Conservation (phyloP, 1,139 yeast genomes). For the Hyphopichia pseudoburtonii region DNA sequence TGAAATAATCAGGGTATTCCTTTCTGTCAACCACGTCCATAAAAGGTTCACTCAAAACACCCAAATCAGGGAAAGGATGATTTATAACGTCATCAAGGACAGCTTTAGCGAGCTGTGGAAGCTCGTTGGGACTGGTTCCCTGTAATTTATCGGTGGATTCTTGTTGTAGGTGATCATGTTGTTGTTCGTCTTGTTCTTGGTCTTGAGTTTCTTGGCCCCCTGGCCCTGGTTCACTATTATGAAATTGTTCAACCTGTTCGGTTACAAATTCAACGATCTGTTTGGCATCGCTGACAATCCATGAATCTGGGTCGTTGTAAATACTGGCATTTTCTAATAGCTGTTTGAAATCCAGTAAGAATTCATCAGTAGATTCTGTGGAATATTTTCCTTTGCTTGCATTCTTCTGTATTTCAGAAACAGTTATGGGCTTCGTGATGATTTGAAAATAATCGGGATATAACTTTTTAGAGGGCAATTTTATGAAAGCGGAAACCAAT, state of each 20-base stretch:
- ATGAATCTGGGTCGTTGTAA: slow-evolving; percentile 62
- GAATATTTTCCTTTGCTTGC: slow-evolving; percentile 35
- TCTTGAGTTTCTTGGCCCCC: neutral
- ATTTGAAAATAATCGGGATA: slow-evolving; percentile 82
- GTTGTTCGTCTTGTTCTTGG: neutral
- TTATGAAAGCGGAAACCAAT: slow-evolving; percentile 56
- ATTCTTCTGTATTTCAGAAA: slow-evolving; percentile 60
- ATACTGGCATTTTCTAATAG: slow-evolving; percentile 59
- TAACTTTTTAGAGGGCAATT: slow-evolving; percentile 69
- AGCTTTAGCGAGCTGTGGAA: slow-evolving; percentile 23
- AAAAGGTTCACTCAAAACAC: slow-evolving; percentile 55
- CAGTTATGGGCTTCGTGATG: slow-evolving; percentile 63
- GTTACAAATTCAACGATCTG: slow-evolving; percentile 43
- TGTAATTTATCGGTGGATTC: slow-evolving; percentile 5
- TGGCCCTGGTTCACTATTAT: slow-evolving; percentile 6
- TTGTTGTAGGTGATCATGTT: no score
- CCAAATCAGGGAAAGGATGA: slow-evolving; percentile 44
- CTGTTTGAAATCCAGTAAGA: slow-evolving; percentile 54
- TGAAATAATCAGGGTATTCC: slow-evolving; percentile 61
- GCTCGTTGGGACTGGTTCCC: no score
- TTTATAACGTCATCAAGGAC: slow-evolving; percentile 38
- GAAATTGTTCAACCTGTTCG: slow-evolving; percentile 35
- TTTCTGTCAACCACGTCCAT: slow-evolving; percentile 55
- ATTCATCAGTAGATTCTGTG: slow-evolving; percentile 31
- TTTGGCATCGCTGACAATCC: slow-evolving; percentile 59